Base-by-base conservation (phyloP, 495 filamentous ascomycete species). In the Lasiosphaeria hispida region DNA sequence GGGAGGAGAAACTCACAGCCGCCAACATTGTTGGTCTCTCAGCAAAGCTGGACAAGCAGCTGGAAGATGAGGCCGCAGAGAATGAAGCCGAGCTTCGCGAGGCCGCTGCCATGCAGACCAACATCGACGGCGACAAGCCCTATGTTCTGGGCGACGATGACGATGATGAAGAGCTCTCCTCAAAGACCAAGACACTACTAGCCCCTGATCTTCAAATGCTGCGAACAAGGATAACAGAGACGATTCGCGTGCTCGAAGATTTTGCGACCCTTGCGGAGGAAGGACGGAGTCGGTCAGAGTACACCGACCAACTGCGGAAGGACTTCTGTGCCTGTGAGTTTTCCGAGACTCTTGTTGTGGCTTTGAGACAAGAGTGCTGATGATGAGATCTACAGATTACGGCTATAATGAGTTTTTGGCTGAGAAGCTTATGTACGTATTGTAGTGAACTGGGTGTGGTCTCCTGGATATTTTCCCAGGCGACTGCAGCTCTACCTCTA, bases 21-120 rank as follows among this genome's bases (percentile, higher is more conserved):
- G 95, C 94, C 44, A 98, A 98, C 53, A 98, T 98, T 55, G 93
- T 85, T 63, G 94, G 94, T 39, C 76, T 98, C 45, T 91, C 94
- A 38, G 80, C 82, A 56, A 90, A 89, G 60, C 69, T 97, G 57
- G 92, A 97, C 65, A 72, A 82, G 59, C 77, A 89, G 61, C 78
- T 80, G 55, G 83, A 85, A 41, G 73, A 84, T 53, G 86, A 90
- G 48, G 90, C 85, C 18, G 89, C 85, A 7, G 89, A 91, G 53
- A 90, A 90, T 54, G 83, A 89, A 57, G 87, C 82, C 0, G 87
- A 92, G 63, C 74, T 97, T 65, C 85, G 93, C 71, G 90, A 97
- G 53, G 83, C 84, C n/a, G 90, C 23, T 5, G 23, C 89, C 7
- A 70, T 98, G 69, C 92, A 97, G 74, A 97, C 92, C 10, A 98